A percentile compares a stretch with the other conserved stretches of the same genome.
Evolutionary conservation across 202 grass and related monocot genomes (phyloP).

Genomic region (Zizania palustris): DNA sequence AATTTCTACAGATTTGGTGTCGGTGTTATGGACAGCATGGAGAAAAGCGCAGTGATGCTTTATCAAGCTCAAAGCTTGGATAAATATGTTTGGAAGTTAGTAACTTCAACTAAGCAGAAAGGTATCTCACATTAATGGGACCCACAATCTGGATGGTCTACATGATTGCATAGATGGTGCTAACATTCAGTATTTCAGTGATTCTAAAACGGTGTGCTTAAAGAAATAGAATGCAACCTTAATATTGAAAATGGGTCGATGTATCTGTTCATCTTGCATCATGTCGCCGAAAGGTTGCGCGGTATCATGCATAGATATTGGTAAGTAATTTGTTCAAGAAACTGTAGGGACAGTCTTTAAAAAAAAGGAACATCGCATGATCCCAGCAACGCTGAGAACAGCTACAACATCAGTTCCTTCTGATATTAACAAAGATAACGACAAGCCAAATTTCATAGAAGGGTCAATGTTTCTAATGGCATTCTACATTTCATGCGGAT

Average conservation of each 20-base stretch:
- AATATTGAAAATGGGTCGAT: not conserved
- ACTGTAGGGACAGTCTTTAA: not conserved
- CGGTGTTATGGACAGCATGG: constrained; percentile 8
- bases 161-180: constrained; percentile 10
- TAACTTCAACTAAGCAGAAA: constrained; percentile 34
- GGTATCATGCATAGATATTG: not conserved
- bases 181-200: constrained; percentile 31
- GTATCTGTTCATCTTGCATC: constrained; percentile 1
- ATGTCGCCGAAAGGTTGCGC: constrained; percentile 10
- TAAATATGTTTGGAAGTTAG: constrained; percentile 35
- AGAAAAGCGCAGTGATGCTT: constrained; percentile 29
- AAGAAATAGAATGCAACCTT: constrained; percentile 9
- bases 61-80: constrained; percentile 33
- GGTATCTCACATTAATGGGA: constrained; percentile 24
- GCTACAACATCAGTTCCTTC: not conserved
- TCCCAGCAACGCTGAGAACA: constrained; percentile 3
- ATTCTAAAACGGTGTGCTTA: constrained; percentile 17
- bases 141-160: constrained; percentile 5
- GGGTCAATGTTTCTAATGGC: not conserved
- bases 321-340: constrained; percentile 12
- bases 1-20: constrained; percentile 31
- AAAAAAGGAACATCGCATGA: not conserved
- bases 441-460: not conserved
- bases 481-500: not conserved
- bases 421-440: not conserved